Conservation (phyloP, 257 asterid genomes). For the Handroanthus guayacan region DNA sequence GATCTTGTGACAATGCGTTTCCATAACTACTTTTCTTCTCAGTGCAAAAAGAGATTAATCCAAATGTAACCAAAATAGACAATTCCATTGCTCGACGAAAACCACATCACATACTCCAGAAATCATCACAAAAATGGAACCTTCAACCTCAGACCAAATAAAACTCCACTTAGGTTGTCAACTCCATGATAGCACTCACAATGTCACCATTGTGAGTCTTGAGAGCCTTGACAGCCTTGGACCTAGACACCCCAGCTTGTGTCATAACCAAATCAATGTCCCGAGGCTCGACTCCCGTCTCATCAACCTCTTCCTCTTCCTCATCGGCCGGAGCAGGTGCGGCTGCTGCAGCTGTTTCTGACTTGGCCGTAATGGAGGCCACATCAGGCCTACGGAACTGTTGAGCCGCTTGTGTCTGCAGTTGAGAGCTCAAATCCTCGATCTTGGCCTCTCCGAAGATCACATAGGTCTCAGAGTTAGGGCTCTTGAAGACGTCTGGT, state of each 20-base stretch:
- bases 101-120: slow-evolving; percentile 13
- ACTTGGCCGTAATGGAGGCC: slow-evolving; percentile 30
- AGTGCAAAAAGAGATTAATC: background rate
- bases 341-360: slow-evolving; percentile 26
- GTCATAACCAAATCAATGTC: slow-evolving; percentile 51
- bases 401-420: slow-evolving; percentile 45
- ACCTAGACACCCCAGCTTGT: slow-evolving; percentile 46
- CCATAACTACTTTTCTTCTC: background rate
- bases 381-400: slow-evolving; percentile 44
- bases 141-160: background rate
- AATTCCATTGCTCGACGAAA: slow-evolving; percentile 11
- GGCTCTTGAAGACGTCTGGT: slow-evolving; percentile 50
- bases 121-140: slow-evolving; percentile 21
- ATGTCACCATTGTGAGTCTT: slow-evolving; percentile 44
- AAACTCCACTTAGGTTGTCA: slow-evolving; percentile 32
- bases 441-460: slow-evolving; percentile 48
- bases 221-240: slow-evolving; percentile 47
- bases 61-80: background rate
- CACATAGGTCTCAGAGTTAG: slow-evolving; percentile 44
- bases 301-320: slow-evolving; percentile 48
- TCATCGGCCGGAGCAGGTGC: slow-evolving; percentile 28
- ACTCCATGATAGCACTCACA: slow-evolving; percentile 51
- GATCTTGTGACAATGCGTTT: too few relatives aligned
- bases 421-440: slow-evolving; percentile 47
- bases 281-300: slow-evolving; percentile 45